These are phyloP conservation scores for Kwoniella sp. DNA, from an alignment of 768 basidiomycete species.

Conservation along the genomic window DNA sequence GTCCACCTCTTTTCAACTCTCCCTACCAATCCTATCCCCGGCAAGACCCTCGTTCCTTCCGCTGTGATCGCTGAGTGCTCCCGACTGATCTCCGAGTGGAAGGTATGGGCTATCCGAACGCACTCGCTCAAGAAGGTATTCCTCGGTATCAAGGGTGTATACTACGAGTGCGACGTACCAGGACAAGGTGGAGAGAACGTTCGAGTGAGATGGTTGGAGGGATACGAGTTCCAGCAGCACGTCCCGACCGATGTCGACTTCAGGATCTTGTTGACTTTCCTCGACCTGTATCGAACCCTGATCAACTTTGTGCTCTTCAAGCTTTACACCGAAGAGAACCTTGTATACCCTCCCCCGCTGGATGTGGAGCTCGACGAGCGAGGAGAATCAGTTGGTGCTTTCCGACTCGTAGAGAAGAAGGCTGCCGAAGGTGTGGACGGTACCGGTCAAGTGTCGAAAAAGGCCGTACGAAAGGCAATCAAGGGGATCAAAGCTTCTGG, in stretches of 20 bases:
- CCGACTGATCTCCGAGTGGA: constrained; percentile 88
- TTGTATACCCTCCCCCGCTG: constrained; percentile 92
- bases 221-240: constrained; percentile 94
- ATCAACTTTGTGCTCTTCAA: constrained; percentile 96
- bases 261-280: constrained; percentile 95
- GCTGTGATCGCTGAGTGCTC: constrained; percentile 87
- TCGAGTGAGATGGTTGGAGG: constrained; percentile 81
- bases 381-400: constrained; percentile 84
- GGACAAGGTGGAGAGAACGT: constrained; percentile 71
- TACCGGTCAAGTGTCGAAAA: constrained; percentile 63
- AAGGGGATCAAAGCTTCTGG: constrained; percentile 59
- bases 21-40: constrained; percentile 72
- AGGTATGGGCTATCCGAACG: constrained; percentile 80
- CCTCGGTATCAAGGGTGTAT: constrained; percentile 95
- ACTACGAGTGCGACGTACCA: constrained; percentile 94
- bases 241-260: constrained; percentile 95
- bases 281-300: constrained; percentile 95
- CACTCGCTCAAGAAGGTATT: constrained; percentile 84
- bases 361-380: constrained; percentile 82
- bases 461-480: constrained; percentile 62
- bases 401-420: constrained; percentile 67
- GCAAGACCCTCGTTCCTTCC: constrained; percentile 63
- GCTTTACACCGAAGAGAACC: constrained; percentile 89
- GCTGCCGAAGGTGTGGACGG: constrained; percentile 52
- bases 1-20: constrained; percentile 87